A percentile compares a stretch with the other conserved stretches of the same genome.
Evolutionary conservation across 176 grass and related monocot species (phyloP).

Genomic region (Carex littledalei): DNA sequence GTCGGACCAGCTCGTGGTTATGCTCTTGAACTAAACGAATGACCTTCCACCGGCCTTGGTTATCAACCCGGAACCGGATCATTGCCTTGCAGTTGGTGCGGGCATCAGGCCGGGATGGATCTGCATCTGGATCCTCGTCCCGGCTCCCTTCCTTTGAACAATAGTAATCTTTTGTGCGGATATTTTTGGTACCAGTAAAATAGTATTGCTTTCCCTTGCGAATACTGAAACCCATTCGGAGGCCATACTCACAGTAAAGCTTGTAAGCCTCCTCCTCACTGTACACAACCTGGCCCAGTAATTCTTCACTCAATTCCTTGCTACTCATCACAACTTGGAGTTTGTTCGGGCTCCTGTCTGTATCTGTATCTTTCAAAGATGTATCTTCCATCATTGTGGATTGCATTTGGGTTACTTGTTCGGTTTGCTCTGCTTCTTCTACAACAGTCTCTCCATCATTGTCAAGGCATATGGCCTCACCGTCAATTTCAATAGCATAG

Average conservation of each 20-base stretch:
- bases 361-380: conserved; percentile 31
- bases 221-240: conserved; percentile 78
- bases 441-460: conserved; percentile 41
- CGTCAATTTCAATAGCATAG: conserved; percentile 64
- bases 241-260: conserved; percentile 67
- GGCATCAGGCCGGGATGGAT: conserved; percentile 62
- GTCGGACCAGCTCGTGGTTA: conserved; percentile 63
- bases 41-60: conserved; percentile 61
- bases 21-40: conserved; percentile 73
- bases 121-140: conserved; percentile 64
- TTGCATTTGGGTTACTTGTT: conserved; percentile 37
- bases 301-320: conserved; percentile 63
- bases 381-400: conserved; percentile 12
- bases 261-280: conserved; percentile 88
- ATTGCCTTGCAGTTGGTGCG: conserved; percentile 81
- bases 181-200: conserved; percentile 63
- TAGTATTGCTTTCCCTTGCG: conserved; percentile 81
- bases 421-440: conserved; percentile 26
- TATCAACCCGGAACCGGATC: conserved; percentile 72
- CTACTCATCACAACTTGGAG: conserved; percentile 34
- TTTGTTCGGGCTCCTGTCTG: conserved; percentile 30
- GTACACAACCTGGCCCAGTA: conserved; percentile 48
- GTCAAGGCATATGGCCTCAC: conserved; percentile 57
- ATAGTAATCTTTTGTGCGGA: conserved; percentile 80
- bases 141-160: conserved; percentile 87